phyloP scores from a whole-genome alignment of 768 basidiomycete species.

The Boletus tomentosulus region DNA sequence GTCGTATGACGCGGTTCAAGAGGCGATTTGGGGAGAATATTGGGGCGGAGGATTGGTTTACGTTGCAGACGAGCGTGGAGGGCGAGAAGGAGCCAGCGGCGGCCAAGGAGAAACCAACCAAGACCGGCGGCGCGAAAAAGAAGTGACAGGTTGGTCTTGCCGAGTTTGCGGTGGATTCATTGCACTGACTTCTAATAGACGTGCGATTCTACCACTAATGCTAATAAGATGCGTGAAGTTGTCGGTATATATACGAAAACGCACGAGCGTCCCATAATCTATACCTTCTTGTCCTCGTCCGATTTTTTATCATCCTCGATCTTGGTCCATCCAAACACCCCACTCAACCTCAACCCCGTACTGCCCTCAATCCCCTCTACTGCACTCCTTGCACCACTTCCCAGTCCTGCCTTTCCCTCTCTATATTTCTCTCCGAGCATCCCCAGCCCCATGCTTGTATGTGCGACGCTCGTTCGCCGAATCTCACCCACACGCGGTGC shows the following conservation, averaged over 20 bases:
- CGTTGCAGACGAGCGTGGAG: constrained; percentile 23
- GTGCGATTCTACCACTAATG: not conserved
- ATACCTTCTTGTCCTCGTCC: constrained; percentile 13
- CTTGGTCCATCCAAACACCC: constrained; percentile 48
- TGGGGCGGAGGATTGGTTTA: constrained; percentile 30
- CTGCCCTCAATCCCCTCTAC: constrained; percentile 58
- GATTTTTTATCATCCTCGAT: constrained; percentile 8
- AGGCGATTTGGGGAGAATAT: constrained; percentile 60
- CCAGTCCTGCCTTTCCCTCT: constrained; percentile 42
- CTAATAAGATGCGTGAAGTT: not conserved
- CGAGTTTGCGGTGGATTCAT: not conserved
- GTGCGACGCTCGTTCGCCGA: constrained; percentile 61
- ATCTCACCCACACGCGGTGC: constrained; percentile 65
- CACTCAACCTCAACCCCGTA: constrained; percentile 71
- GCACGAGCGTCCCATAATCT: constrained; percentile 3
- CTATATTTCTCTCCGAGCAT: constrained; percentile 49
- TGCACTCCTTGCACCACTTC: constrained; percentile 40
- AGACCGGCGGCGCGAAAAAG: constrained; percentile 14
- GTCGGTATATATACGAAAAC: not conserved
- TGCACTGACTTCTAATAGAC: not conserved
- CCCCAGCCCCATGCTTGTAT: constrained; percentile 56
- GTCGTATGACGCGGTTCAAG: constrained; percentile 78
- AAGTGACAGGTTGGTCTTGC: constrained; percentile 7
- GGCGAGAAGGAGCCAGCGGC: constrained; percentile 27
- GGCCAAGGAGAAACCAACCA: constrained; percentile 19